Evolutionary conservation across 1,284 basidiomycete genomes (phyloP).

Genomic region (Sanghuangporus sanghuang): DNA sequence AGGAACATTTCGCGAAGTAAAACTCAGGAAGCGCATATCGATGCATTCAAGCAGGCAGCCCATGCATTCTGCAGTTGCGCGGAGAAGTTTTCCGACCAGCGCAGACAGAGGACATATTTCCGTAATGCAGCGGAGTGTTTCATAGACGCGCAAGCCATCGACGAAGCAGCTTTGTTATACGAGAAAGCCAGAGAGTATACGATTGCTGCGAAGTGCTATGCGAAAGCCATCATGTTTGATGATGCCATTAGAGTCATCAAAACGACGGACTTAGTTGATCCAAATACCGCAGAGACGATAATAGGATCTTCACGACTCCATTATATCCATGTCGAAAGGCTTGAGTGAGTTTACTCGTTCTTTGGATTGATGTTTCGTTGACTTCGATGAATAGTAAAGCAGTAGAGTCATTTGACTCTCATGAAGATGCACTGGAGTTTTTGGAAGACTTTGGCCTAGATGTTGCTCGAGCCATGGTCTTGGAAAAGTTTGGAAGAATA

Average conservation of each 20-base stretch:
- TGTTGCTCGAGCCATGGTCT: constrained; percentile 41
- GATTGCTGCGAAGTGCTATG: constrained; percentile 41
- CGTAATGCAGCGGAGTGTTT: constrained; percentile 53
- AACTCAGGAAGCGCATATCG: constrained; percentile 25
- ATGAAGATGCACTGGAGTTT: constrained; percentile 53
- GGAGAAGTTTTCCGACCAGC: constrained; percentile 19
- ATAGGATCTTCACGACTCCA: constrained; percentile 44
- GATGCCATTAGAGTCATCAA: constrained; percentile 46
- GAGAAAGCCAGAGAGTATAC: constrained; percentile 39
- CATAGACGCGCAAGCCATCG: constrained; percentile 34
- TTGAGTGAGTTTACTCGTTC: not conserved
- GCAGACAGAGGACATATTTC: constrained; percentile 35
- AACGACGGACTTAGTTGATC: constrained; percentile 30
- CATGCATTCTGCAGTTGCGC: constrained; percentile 43
- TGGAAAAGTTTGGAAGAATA: constrained; percentile 40
- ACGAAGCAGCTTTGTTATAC: constrained; percentile 43
- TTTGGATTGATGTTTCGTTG: not conserved
- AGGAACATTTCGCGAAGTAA: constrained; percentile 31
- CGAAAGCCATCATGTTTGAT: constrained; percentile 46
- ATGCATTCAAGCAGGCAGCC: constrained; percentile 42
- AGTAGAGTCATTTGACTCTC: constrained; percentile 40
- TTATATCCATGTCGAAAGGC: constrained; percentile 35
- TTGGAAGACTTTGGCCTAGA: constrained; percentile 53
- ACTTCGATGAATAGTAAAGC: constrained; percentile 35
- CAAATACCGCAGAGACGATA: constrained; percentile 35